These are phyloP conservation scores for Phlyctochytrium bullatum DNA, from an alignment of 192 early-diverging fungal species.

Conservation along the genomic window DNA sequence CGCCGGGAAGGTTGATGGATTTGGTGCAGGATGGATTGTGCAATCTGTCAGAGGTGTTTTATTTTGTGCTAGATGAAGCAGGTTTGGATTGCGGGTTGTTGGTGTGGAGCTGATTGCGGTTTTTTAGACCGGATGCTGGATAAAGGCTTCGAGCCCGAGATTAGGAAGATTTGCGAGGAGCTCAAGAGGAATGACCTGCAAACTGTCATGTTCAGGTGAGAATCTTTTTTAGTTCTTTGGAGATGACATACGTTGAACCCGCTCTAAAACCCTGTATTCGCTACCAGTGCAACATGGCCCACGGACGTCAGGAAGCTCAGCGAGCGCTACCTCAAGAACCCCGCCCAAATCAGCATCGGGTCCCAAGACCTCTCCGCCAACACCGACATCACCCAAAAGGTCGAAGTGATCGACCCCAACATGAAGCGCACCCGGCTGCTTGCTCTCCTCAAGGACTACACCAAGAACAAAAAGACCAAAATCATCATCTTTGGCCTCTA, in stretches of 20 bases:
- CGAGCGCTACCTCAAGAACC: slow-evolving; percentile 73
- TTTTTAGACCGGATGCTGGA: slow-evolving; percentile 89
- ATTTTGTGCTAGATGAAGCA: slow-evolving; percentile 93
- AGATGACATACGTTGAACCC: background rate
- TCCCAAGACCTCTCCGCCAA: slow-evolving; percentile 87
- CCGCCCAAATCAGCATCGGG: slow-evolving; percentile 82
- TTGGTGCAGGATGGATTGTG: slow-evolving; percentile 62
- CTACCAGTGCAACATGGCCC: slow-evolving; percentile 86
- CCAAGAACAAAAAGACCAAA: slow-evolving; percentile 80
- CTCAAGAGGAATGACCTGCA: slow-evolving; percentile 66
- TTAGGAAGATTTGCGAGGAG: slow-evolving; percentile 78
- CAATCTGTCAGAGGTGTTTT: slow-evolving; percentile 77
- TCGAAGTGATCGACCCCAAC: slow-evolving; percentile 81
- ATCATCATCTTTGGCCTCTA: slow-evolving; percentile 94
- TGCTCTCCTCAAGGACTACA: slow-evolving; percentile 74
- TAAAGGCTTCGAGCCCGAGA: slow-evolving; percentile 87
- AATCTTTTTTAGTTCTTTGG: background rate
- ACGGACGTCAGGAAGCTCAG: slow-evolving; percentile 84
- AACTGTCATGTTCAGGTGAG: slow-evolving; percentile 82
- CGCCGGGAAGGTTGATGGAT: slow-evolving; percentile 94
- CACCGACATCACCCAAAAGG: slow-evolving; percentile 78
- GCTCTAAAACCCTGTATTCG: slow-evolving; percentile 3
- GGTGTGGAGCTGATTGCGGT: background rate
- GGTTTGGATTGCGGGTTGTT: background rate
- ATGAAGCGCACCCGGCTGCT: slow-evolving; percentile 74